Base-by-base conservation (phyloP, 495 filamentous ascomycete species). In the Aspergillus haitiensis region DNA sequence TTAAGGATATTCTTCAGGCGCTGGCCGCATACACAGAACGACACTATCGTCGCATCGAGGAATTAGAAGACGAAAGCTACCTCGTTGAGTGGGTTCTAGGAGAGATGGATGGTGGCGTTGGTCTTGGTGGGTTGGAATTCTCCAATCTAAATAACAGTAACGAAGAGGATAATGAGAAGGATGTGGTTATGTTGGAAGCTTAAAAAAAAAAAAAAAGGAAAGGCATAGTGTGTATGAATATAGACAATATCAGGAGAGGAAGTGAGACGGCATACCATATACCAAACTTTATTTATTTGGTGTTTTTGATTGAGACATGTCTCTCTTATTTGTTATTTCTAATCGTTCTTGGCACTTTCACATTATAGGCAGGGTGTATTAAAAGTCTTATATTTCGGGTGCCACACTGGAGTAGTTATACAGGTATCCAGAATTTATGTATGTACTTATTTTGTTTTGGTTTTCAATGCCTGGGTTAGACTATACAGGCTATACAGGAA, bases 21-120 rank as follows among this genome's bases (percentile, higher is more conserved):
- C 73, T 99, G 60, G 83, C 82, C 67, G 86, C 86, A 8, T 98
- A 99, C 68, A 96, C 92, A 0, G 90, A 97, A 79, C 81, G 92
- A 62, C 94, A 98, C 70, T 96, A 94, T 67, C 86, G 85, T 68
- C 81, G 92, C 51, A 79, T 93, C 60, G 93, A 96, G 69, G 91
- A 93, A 64, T 75, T 97, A 52, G 82, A 88, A n/a, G 93, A 97
- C 72, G 93, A 97, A 75, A 95, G 91, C 67, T 98, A 90, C 72
- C 73, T 99, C 60, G 83, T 99, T 9, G 91, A 96, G 72, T 98
- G 93, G 80, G 90, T 94, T 46, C 77, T 99, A 49, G 79, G 83
- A 63, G 88, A 96, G 78, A 99, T 99, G 95, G 93, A 95, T 68
- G 88, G 85, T 56, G 78, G 74, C 61, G 67, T 82, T 27, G 75